phyloP scores from a whole-genome alignment of 805 yeast genomes.

The Saccharomycodes ludwigii region DNA sequence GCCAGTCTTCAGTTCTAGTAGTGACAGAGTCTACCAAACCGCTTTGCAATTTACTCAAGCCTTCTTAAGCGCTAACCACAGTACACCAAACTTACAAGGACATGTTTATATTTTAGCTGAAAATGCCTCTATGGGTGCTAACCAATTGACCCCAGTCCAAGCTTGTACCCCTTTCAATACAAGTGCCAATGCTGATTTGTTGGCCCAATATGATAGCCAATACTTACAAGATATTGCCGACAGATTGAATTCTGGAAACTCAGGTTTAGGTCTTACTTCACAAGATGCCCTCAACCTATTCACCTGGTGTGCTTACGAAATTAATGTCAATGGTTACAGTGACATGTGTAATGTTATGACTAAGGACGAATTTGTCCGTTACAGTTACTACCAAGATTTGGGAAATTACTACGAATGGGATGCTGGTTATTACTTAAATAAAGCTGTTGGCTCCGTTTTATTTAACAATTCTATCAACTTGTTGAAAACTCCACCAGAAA shows the following conservation, averaged over 20 bases:
- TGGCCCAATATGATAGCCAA: slow-evolving; percentile 11
- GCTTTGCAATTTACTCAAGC: slow-evolving; percentile 36
- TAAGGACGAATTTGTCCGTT: slow-evolving; percentile 50
- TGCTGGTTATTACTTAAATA: slow-evolving; percentile 46
- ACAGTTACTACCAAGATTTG: slow-evolving; percentile 49
- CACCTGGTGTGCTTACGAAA: slow-evolving; percentile 61
- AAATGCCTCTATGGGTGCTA: slow-evolving; percentile 32
- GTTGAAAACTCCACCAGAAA: slow-evolving; percentile 35
- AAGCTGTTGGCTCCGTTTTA: slow-evolving; percentile 50
- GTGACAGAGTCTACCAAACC: slow-evolving; percentile 36
- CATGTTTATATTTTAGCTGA: slow-evolving; percentile 34
- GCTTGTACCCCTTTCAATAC: slow-evolving; percentile 30
- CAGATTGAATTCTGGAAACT: slow-evolving; percentile 45
- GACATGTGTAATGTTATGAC: slow-evolving; percentile 59
- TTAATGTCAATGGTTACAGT: slow-evolving; percentile 57
- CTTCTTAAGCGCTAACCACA: slow-evolving; percentile 31
- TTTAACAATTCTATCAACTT: slow-evolving; percentile 39
- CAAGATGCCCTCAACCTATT: slow-evolving; percentile 43
- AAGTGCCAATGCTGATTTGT: slow-evolving; percentile 9
- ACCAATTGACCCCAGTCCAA: slow-evolving; percentile 35
- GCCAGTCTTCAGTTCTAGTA: slow-evolving; percentile 36
- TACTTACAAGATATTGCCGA: slow-evolving; percentile 42
- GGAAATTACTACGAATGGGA: slow-evolving; percentile 50
- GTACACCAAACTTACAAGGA: slow-evolving; percentile 24
- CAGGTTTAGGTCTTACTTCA: slow-evolving; percentile 39